These are phyloP conservation scores for Amphirosellinia nigrospora DNA, from an alignment of 495 filamentous ascomycete genomes.

Conservation along the genomic window DNA sequence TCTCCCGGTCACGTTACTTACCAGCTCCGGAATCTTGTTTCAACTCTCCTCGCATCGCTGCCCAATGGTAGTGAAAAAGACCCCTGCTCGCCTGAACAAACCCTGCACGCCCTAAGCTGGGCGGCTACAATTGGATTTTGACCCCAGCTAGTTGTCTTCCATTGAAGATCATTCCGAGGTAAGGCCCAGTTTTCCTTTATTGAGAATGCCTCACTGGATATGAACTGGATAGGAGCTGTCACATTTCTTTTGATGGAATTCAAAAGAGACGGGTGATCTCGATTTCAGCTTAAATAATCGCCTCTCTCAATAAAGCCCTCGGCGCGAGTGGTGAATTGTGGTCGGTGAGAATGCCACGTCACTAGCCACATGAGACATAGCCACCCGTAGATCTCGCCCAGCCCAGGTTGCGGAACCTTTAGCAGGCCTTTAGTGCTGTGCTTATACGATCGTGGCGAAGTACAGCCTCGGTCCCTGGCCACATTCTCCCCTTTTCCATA, in stretches of 20 bases:
- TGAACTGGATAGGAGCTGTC: slow-evolving; percentile 12
- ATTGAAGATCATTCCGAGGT: slow-evolving; percentile 40
- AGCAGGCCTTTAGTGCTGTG: not conserved
- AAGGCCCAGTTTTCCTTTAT: slow-evolving; percentile 17
- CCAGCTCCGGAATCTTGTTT: slow-evolving; percentile 43
- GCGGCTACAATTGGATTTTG: slow-evolving; percentile 46
- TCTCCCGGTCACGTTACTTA: slow-evolving; percentile 49
- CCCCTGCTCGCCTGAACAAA: slow-evolving; percentile 44
- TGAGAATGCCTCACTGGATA: slow-evolving; percentile 1
- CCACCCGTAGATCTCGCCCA: slow-evolving; percentile 20
- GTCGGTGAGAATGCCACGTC: slow-evolving; percentile 39
- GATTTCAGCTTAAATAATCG: not conserved
- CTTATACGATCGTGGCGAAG: slow-evolving; percentile 41
- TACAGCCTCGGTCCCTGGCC: slow-evolving; percentile 25
- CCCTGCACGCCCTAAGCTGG: slow-evolving; percentile 38
- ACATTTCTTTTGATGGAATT: not conserved
- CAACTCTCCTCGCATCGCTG: slow-evolving; percentile 36
- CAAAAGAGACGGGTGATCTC: slow-evolving; percentile 15
- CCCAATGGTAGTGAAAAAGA: slow-evolving; percentile 45
- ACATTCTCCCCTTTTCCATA: slow-evolving; percentile 24
- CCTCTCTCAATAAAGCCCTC: slow-evolving; percentile 4
- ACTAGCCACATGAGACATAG: slow-evolving; percentile 29
- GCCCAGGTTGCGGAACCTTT: not conserved
- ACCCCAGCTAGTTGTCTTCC: slow-evolving; percentile 21
- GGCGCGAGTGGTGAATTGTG: slow-evolving; percentile 7